These are phyloP conservation scores for Colletotrichum plurivorum DNA, from an alignment of 2,329 filamentous ascomycete genomes.

Conservation along the genomic window DNA sequence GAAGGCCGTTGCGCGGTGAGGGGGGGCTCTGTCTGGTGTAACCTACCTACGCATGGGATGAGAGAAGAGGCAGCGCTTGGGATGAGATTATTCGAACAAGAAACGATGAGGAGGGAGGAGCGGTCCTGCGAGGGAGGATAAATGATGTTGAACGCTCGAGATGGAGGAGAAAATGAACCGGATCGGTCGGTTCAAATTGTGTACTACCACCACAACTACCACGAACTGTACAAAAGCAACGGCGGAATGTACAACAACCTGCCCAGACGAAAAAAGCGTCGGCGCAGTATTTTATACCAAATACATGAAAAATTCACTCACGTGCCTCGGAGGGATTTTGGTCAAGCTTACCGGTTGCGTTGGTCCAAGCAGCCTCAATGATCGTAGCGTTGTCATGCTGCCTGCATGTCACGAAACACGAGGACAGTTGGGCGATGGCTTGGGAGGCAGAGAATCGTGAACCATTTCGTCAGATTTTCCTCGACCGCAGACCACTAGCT, in stretches of 20 bases:
- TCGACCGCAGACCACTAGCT: background rate
- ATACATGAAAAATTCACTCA: slow-evolving; percentile 31
- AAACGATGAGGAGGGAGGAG: background rate
- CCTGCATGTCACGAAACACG: background rate
- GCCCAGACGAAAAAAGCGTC: background rate
- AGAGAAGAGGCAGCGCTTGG: background rate
- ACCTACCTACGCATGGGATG: no score
- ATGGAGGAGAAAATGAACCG: background rate
- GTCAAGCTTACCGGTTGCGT: background rate
- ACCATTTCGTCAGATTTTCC: background rate
- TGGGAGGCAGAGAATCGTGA: background rate
- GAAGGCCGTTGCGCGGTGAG: slow-evolving; percentile 58
- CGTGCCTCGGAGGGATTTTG: no score
- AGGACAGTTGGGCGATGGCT: background rate
- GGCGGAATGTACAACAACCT: slow-evolving; percentile 29
- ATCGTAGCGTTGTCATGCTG: background rate
- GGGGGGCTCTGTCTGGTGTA: no score
- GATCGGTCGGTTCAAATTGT: slow-evolving; percentile 1
- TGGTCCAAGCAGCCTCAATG: background rate
- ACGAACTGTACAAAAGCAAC: slow-evolving; percentile 27
- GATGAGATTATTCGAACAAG: background rate
- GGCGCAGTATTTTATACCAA: slow-evolving; percentile 4
- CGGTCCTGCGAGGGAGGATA: no score
- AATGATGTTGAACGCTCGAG: background rate
- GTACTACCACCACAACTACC: slow-evolving; percentile 18